Base-by-base conservation (phyloP, 208 protist genomes). In the Hexamita inflata region DNA sequence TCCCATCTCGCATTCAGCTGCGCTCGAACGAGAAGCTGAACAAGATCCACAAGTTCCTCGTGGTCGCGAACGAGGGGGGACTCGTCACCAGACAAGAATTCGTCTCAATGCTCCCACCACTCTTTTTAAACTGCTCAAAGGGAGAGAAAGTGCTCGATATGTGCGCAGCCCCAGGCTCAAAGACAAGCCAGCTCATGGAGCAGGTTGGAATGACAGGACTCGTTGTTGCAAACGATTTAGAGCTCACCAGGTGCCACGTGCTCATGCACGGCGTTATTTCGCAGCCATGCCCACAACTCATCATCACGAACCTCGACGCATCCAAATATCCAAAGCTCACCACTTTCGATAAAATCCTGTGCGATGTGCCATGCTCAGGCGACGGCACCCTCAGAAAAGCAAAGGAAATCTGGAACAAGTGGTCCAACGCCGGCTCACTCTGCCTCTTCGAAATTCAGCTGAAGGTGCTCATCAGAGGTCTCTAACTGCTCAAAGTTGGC, bases 311-410 rank as follows among this genome's bases (percentile, higher is more conserved):
- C 38, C 62, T 53, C 40, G 80, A 83, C 40, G 80, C 77, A 42
- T 15, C 40, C 28, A 34, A 68, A 28, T 57, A 80, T 1, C 41
- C 73, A 1, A 39, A 77, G 1, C 35, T 70, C 28, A n/a, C n/a
- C n/a, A n/a, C n/a, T n/a, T 92, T 95, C 77, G 89, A 93, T 62
- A 76, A 87, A 34, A 81, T 93, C 15, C 84, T 99, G 13, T 86
- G 98, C 0, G 96, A 99, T 82, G 95, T 95, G 13, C 96, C 96
- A 7, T 99, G 96, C 85, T 90, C 90, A 35, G 95, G 96, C 75
- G 89, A 92, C 0, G 96, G 96, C 61, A 94, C 98, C 75, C 96
- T 98, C 80, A 90, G 90, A 0, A 90, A 93, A 39, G 95, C 98
- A 80, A 89, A 90, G 42, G 89, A 88, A 41, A 92, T 97, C 76